phyloP scores from a whole-genome alignment of 2,329 filamentous ascomycete genomes.

The Ophiosphaerella narmari region DNA sequence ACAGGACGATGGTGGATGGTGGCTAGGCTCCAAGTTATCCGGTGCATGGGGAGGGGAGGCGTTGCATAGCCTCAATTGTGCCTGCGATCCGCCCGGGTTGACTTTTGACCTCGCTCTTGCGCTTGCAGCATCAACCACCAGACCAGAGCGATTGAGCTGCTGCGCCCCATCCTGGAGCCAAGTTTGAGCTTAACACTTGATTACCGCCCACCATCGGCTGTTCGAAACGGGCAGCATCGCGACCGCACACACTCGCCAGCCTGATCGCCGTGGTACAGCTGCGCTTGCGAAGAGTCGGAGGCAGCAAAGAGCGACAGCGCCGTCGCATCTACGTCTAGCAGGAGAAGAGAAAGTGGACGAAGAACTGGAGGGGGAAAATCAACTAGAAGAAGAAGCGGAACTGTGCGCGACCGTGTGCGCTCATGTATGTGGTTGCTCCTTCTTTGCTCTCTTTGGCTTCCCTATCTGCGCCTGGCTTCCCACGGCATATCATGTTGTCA shows the following conservation, averaged over 20 bases:
- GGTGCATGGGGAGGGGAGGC: conserved; percentile 15
- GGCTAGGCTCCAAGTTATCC: conserved; percentile 22
- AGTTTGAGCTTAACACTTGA: conserved; percentile 20
- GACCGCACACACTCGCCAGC: conserved; percentile 30
- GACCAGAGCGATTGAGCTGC: conserved; percentile 11
- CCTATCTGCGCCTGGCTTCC: too few relatives aligned
- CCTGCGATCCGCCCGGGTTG: conserved; percentile 15
- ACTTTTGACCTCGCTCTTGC: conserved; percentile 23
- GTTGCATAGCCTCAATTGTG: conserved; percentile 34
- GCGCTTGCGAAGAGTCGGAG: background rate
- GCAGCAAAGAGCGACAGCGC: background rate
- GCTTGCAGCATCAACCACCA: conserved; percentile 24
- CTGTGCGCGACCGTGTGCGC: conserved; percentile 23
- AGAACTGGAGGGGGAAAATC: too few relatives aligned
- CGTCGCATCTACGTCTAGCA: conserved; percentile 24
- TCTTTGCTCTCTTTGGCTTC: conserved; percentile 4
- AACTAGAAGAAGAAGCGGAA: too few relatives aligned
- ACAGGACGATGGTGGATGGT: conserved; percentile 13
- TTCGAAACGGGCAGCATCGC: conserved; percentile 14
- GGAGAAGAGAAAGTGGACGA: conserved; percentile 12
- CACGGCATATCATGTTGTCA: background rate
- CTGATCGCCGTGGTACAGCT: conserved; percentile 24
- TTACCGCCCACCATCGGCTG: conserved; percentile 18
- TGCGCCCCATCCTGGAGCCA: conserved; percentile 27
- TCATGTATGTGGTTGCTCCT: conserved; percentile 42